Evolutionary conservation across 352 stramenopile species (phyloP).

Genomic region (Globisporangium rhizosaccharum): DNA sequence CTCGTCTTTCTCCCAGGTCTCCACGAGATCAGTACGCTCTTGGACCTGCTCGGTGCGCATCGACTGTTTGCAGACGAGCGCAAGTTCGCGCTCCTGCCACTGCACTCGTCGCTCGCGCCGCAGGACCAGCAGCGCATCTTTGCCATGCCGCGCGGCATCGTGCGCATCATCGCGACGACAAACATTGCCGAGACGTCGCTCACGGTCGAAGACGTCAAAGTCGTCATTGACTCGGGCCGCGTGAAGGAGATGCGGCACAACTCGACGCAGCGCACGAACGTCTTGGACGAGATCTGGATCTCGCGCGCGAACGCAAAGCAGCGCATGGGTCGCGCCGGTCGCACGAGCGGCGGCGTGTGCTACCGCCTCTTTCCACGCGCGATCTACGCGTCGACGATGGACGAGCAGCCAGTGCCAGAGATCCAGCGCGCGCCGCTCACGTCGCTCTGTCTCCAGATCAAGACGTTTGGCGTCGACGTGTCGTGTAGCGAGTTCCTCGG

Average conservation of each 20-base stretch:
- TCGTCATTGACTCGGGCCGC: conserved; percentile 96
- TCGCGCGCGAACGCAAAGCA: conserved; percentile 90
- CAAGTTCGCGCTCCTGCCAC: conserved; percentile 74
- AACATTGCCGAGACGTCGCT: conserved; percentile 97
- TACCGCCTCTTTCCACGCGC: conserved; percentile 86
- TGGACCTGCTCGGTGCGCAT: conserved; percentile 62
- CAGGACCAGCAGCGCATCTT: conserved; percentile 95
- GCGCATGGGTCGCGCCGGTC: conserved; percentile 88
- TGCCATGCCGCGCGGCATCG: conserved; percentile 36
- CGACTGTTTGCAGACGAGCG: conserved; percentile 42
- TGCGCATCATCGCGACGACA: conserved; percentile 95
- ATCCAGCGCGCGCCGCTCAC: conserved; percentile 95
- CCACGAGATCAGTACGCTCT: conserved; percentile 90
- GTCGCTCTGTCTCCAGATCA: conserved; percentile 94
- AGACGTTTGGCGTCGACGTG: conserved; percentile 76
- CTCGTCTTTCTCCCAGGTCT: conserved; percentile 95
- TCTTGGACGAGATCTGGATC: conserved; percentile 87
- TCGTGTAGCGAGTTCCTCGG: conserved; percentile 83
- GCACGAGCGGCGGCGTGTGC: conserved; percentile 86
- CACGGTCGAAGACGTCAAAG: conserved; percentile 92
- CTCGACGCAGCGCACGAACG: conserved; percentile 80
- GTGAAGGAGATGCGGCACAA: conserved; percentile 89
- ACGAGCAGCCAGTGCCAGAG: conserved; percentile 87
- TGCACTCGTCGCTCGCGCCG: conserved; percentile 92
- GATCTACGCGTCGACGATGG: conserved; percentile 73